Conservation (phyloP, 1,284 basidiomycete species). For the Coniophora puteana region DNA sequence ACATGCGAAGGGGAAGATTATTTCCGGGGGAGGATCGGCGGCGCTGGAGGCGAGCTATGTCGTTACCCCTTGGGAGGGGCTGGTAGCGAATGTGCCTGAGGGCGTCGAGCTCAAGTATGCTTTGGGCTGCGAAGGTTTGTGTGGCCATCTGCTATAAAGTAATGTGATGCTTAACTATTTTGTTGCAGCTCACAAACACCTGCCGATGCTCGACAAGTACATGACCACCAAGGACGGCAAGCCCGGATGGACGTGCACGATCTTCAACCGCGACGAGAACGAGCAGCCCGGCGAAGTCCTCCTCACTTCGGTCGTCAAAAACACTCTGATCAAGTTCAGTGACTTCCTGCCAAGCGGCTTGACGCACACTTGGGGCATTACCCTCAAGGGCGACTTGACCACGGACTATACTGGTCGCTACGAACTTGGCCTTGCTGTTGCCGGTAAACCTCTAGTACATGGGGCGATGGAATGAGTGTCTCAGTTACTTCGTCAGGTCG, state of each 20-base stretch:
- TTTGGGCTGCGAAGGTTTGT: slow-evolving; percentile 58
- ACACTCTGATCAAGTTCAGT: slow-evolving; percentile 63
- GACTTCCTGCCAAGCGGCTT: slow-evolving; percentile 57
- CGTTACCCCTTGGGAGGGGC: slow-evolving; percentile 58
- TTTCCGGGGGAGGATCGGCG: slow-evolving; percentile 71
- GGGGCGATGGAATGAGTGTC: too few relatives aligned
- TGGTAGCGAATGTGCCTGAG: slow-evolving; percentile 42
- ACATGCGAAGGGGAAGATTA: slow-evolving; percentile 60
- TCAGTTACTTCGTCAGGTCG: too few relatives aligned
- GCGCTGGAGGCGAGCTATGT: slow-evolving; percentile 66
- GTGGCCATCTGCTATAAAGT: slow-evolving; percentile 38
- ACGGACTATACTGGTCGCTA: slow-evolving; percentile 39
- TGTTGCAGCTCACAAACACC: slow-evolving; percentile 58
- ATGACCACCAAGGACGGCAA: slow-evolving; percentile 47
- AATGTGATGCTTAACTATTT: slow-evolving; percentile 3
- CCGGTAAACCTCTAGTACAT: too few relatives aligned
- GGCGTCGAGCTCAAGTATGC: slow-evolving; percentile 46
- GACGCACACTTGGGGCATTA: slow-evolving; percentile 47
- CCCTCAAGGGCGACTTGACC: slow-evolving; percentile 41
- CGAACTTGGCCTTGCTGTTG: slow-evolving; percentile 55
- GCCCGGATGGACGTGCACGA: slow-evolving; percentile 59
- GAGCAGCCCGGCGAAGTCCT: slow-evolving; percentile 42
- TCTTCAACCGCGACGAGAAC: slow-evolving; percentile 49
- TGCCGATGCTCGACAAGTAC: slow-evolving; percentile 54
- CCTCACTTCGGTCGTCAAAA: slow-evolving; percentile 45